phyloP scores from a whole-genome alignment of 371 early-diverging fungal species.

The Actinomucor elegans region DNA sequence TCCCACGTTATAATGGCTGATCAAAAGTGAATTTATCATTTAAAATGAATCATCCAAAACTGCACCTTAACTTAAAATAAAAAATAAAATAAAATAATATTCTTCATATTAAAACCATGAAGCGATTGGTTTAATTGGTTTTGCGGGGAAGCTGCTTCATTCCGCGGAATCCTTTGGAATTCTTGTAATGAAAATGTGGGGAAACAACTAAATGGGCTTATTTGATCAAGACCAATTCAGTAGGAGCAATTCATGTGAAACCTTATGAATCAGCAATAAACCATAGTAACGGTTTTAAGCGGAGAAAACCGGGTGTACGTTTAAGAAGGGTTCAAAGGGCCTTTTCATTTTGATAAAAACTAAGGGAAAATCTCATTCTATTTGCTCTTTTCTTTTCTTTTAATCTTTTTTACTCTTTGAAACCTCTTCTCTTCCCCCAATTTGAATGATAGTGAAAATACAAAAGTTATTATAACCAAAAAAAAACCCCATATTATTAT shows the following conservation, averaged over 20 bases:
- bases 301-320: slow-evolving; percentile 30
- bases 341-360: neutral
- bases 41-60: slow-evolving; percentile 2
- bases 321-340: slow-evolving; percentile 25
- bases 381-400: too few species aligned
- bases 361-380: neutral
- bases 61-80: neutral
- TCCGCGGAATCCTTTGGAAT: slow-evolving; percentile 13
- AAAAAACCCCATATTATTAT: slow-evolving; percentile 5
- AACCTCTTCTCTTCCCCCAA: neutral
- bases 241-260: slow-evolving; percentile 12
- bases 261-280: slow-evolving; percentile 16
- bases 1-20: slow-evolving; percentile 1
- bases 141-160: neutral
- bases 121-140: neutral
- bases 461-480: neutral
- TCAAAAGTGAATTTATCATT: neutral
- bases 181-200: neutral
- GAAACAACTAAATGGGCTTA: neutral
- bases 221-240: neutral
- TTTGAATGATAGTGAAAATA: slow-evolving; percentile 18
- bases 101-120: neutral
- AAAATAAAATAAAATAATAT: too few species aligned
- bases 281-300: slow-evolving; percentile 7
- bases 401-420: neutral